A percentile compares a stretch with the other conserved stretches of the same genome.
These are phyloP conservation scores for Diaporthe humulicola DNA, from an alignment of 2,329 filamentous ascomycete genomes.

Conservation along the genomic window DNA sequence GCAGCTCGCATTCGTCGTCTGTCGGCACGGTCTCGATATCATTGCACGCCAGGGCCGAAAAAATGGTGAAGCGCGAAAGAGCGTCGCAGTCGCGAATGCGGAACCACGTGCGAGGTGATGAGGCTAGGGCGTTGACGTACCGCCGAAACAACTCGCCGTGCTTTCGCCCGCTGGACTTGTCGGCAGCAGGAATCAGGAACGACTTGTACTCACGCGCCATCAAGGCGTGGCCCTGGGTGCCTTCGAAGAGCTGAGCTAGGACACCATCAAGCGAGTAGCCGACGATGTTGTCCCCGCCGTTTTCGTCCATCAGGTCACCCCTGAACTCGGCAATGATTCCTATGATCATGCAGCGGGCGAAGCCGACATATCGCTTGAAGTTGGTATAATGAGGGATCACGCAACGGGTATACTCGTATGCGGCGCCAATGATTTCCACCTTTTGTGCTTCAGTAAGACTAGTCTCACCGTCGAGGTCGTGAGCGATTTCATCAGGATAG, in stretches of 20 bases:
- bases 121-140: conserved; percentile 47
- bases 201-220: conserved; percentile 44
- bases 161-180: conserved; percentile 40
- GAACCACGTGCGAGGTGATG: conserved; percentile 47
- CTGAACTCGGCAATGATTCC: conserved; percentile 44
- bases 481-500: conserved; percentile 38
- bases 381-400: conserved; percentile 46
- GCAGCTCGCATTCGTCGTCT: conserved; percentile 42
- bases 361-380: conserved; percentile 44
- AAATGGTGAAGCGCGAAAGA: conserved; percentile 49
- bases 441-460: conserved; percentile 34
- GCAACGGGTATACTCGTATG: conserved; percentile 45
- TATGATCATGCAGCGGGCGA: conserved; percentile 43
- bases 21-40: conserved; percentile 45
- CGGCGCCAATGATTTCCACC: conserved; percentile 42
- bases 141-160: conserved; percentile 46
- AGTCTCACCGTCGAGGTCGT: conserved; percentile 31
- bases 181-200: conserved; percentile 42
- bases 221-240: conserved; percentile 33
- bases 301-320: conserved; percentile 41
- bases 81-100: conserved; percentile 51
- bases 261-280: conserved; percentile 42
- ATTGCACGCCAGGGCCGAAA: conserved; percentile 49
- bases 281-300: conserved; percentile 33
- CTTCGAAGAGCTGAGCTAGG: conserved; percentile 40